Evolutionary conservation across 768 basidiomycete species (phyloP).

Genomic region (Fistulinella prunicolor): DNA sequence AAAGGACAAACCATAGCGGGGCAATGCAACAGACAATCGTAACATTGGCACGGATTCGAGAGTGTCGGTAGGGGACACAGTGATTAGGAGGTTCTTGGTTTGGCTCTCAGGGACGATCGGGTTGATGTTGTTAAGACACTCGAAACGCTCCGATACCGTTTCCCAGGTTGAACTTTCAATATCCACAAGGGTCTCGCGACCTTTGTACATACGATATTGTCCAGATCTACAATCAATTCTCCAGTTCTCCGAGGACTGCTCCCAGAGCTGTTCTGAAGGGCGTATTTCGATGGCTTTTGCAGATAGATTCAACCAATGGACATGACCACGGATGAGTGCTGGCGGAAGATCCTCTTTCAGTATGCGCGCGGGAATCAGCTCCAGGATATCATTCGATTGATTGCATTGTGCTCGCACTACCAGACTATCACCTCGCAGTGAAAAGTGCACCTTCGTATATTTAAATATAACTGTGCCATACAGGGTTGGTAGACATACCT

Average conservation of each 20-base stretch:
- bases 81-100: slow-evolving; percentile 14
- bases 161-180: slow-evolving; percentile 16
- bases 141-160: slow-evolving; percentile 14
- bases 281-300: slow-evolving; percentile 22
- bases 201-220: background rate
- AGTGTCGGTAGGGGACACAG: background rate
- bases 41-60: background rate
- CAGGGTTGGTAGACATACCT: slow-evolving; percentile 2
- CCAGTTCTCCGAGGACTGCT: slow-evolving; percentile 20
- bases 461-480: background rate
- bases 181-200: slow-evolving; percentile 15
- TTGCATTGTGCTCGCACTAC: slow-evolving; percentile 6
- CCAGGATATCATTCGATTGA: slow-evolving; percentile 1
- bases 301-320: slow-evolving; percentile 26
- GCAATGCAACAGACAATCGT: slow-evolving; percentile 28
- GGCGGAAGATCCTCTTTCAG: slow-evolving; percentile 20
- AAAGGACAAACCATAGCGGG: slow-evolving; percentile 37
- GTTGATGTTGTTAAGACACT: background rate
- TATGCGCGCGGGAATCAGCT: slow-evolving; percentile 17
- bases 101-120: background rate
- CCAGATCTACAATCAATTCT: slow-evolving; percentile 2
- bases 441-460: slow-evolving; percentile 15
- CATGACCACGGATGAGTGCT: slow-evolving; percentile 10
- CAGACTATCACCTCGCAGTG: background rate
- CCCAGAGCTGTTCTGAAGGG: slow-evolving; percentile 17